Percentiles rank a stretch among this genome's conserved stretches.
phyloP scores from a whole-genome alignment of 2,329 filamentous ascomycete genomes.

The Orbilia brochopaga region DNA sequence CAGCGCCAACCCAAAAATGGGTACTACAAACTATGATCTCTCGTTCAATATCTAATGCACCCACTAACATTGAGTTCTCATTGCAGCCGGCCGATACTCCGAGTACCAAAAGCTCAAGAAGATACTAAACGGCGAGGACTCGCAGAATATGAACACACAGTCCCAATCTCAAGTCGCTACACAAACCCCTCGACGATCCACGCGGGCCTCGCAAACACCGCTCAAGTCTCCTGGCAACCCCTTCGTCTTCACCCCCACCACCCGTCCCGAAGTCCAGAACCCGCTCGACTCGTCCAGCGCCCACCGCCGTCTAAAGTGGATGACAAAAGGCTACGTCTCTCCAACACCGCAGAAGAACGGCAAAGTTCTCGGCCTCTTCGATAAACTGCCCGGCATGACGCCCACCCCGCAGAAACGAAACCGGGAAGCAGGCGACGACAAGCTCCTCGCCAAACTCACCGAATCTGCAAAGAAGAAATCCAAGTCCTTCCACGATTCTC shows the following conservation, averaged over 20 bases:
- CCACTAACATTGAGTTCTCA: neutral
- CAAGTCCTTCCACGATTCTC: neutral
- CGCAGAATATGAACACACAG: conserved; percentile 19
- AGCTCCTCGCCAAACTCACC: conserved; percentile 19
- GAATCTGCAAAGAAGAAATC: conserved; percentile 36
- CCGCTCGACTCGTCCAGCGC: conserved; percentile 25
- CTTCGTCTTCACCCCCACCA: conserved; percentile 34
- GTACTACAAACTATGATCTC: conserved; percentile 8
- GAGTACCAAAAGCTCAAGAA: conserved; percentile 48
- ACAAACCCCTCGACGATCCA: conserved; percentile 21
- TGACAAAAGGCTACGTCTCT: conserved; percentile 46
- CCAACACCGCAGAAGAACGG: conserved; percentile 47
- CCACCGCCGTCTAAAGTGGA: conserved; percentile 42
- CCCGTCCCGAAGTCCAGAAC: conserved; percentile 20
- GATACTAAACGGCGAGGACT: conserved; percentile 6
- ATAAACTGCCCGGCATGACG: conserved; percentile 34
- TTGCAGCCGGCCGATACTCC: conserved; percentile 37
- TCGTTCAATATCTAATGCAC: neutral
- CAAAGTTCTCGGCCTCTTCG: conserved; percentile 36
- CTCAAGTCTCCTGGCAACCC: conserved; percentile 36
- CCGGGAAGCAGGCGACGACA: conserved; percentile 23
- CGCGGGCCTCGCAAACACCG: conserved; percentile 14
- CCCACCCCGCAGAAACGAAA: conserved; percentile 31
- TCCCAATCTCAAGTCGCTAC: neutral
- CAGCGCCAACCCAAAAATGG: conserved; percentile 38